These are phyloP conservation scores for Kluyveromyces sp. DNA, from an alignment of 1,139 yeast species.

Conservation along the genomic window DNA sequence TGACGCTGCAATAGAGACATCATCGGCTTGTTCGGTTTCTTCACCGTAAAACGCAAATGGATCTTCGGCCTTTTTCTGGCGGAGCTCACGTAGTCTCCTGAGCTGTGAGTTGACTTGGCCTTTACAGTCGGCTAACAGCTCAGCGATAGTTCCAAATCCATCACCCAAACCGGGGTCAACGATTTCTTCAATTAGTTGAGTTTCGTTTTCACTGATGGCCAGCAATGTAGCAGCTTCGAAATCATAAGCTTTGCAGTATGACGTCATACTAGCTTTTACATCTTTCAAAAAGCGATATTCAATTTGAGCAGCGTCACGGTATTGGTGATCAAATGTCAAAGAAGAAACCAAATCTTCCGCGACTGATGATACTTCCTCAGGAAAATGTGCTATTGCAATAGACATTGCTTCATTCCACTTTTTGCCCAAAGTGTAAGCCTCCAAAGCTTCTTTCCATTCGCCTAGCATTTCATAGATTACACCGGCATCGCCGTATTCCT, in stretches of 20 bases:
- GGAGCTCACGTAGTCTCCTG: conserved; percentile 72
- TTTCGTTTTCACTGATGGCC: conserved; percentile 40
- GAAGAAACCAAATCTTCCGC: conserved; percentile 55
- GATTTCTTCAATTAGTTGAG: conserved; percentile 47
- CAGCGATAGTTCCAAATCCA: conserved; percentile 83
- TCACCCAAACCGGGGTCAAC: conserved; percentile 76
- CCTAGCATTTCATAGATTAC: conserved; percentile 66
- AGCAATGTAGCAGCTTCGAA: conserved; percentile 73
- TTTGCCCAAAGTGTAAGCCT: conserved; percentile 59
- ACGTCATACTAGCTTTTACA: conserved; percentile 52
- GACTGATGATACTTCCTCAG: conserved; percentile 36
- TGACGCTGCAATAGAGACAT: conserved; percentile 90
- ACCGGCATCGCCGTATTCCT: conserved; percentile 67
- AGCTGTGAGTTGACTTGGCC: conserved; percentile 80
- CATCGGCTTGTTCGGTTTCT: conserved; percentile 76
- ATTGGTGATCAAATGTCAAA: conserved; percentile 64
- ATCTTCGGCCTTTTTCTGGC: conserved; percentile 74
- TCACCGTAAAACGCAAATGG: conserved; percentile 79
- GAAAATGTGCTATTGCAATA: conserved; percentile 40
- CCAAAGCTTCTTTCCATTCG: conserved; percentile 53
- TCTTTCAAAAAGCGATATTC: conserved; percentile 56
- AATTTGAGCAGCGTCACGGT: conserved; percentile 78
- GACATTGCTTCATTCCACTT: conserved; percentile 83
- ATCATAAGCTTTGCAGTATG: conserved; percentile 68
- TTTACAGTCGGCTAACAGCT: conserved; percentile 83